Base-by-base conservation (phyloP, 2,329 filamentous ascomycete species). In the Bipolaris oryzae region DNA sequence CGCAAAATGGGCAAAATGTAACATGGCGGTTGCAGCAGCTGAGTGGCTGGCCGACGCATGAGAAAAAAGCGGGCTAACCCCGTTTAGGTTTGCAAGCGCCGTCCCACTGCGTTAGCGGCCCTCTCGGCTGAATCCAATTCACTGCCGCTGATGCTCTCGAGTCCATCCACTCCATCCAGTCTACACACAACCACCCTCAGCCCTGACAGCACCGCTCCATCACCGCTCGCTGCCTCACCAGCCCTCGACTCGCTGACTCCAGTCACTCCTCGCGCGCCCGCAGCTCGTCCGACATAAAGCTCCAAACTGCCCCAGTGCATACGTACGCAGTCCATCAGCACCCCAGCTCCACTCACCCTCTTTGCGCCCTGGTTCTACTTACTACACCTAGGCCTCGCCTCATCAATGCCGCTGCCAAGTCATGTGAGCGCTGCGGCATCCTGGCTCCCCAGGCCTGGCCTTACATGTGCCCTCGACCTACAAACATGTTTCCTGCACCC, bases 1-100 rank as follows among this genome's bases (percentile, higher is more conserved):
- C 64, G 63, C 57, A 60, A 63, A 67, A 67, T 57, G 58, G 53
- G 63, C 57, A 60, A 63, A 67, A 67, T 57, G 58, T 53, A 51
- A 67, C 65, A 61, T 62, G 68, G 66, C 48, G 35, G 52, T 58
- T 66, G 56, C 38, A 55, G 52, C 53, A 52, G 59, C 57, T 71
- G 67, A 71, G 64, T 73, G 70, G 70, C 59, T 61, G 64, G 55
- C 48, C 38, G 23, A 15, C 56, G 61, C 62, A 65, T 62, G 45
- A 45, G 56, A 50, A 60, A 58, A 62, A 58, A 58, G 48, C 7
- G 53, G 58, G 63, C 66, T 66, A 69, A 55, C 57, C 64, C 60
- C 23, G 21, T 63, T 10, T 28, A 9, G 25, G 25, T 9, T 9
- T 28, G 25, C 63, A 64, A 62, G 59, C 66, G 66, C 64, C 62